Base-by-base conservation (phyloP, 2,329 filamentous ascomycete genomes). In the Nemania abortiva region DNA sequence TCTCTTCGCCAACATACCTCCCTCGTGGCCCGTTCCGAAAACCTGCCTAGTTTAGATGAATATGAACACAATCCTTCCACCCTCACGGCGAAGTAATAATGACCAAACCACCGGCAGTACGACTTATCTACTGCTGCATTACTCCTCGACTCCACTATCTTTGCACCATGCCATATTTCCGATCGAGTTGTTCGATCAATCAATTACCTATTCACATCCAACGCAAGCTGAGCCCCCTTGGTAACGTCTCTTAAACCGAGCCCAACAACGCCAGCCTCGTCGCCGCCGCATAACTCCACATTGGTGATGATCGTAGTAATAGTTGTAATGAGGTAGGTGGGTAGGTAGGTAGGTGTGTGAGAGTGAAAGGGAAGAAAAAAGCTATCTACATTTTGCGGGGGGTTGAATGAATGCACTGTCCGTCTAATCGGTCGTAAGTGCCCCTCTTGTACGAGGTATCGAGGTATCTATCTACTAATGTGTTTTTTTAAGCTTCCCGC, bases 391-490 rank as follows among this genome's bases (percentile, higher is more conserved):
- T 63, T 61, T 63, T 47, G 54, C 15, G 20, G 34, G 7, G 31
- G 20, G 7, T 31, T 37, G 62, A 56, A 57, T 53, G 52, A 54
- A 55, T 53, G 20, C 34, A 53, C 34, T 31, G 31, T 57, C 24
- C 20, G 24, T 24, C 50, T 24, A 50, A 11, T 49, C 11, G 11
- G 55, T 31, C 37, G 24, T 45, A 47, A 58, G 3, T 53, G 65
- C 53, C 45, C 55, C 27, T 50, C 49, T 57, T 34, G 20, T 62
- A 59, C 50, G 34, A 63, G 60, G 65, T 64, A 64, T 70, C 64
- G 67, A 59, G 65, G 61, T 65, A 70, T 66, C 69, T 69, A 70
- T 70, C 70, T 72, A 70, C 67, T 65, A 4, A 29, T 63, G 37
- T 60, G 29, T 63, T 67, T 66, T 65, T 67, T 62, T 58, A 20